phyloP scores from a whole-genome alignment of 164 flowering plant genomes.

The Euptelea pleiosperma region DNA sequence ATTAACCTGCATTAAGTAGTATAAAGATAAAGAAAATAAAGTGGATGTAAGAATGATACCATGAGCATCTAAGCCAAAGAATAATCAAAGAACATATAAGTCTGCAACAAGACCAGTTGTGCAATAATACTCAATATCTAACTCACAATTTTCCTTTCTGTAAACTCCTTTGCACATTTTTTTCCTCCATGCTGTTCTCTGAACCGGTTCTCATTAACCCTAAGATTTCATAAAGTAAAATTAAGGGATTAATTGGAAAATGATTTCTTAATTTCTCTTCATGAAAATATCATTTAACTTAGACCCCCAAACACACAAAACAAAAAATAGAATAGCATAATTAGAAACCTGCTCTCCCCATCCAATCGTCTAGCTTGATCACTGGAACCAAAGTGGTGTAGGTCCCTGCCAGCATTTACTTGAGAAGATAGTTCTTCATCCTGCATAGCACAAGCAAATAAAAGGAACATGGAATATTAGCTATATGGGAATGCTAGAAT shows the following conservation, averaged over 20 bases:
- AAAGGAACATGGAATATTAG: slow-evolving; percentile 4
- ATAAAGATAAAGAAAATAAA: neutral
- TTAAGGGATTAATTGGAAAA: neutral
- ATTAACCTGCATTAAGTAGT: slow-evolving; percentile 30
- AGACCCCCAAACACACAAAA: too few relatives aligned
- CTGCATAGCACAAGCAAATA: slow-evolving; percentile 32
- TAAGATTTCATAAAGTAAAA: slow-evolving; percentile 18
- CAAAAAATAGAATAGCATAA: neutral
- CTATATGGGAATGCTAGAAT: neutral
- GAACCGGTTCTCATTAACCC: slow-evolving; percentile 38
- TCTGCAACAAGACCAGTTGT: neutral
- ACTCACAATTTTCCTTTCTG: slow-evolving; percentile 48
- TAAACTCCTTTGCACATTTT: slow-evolving; percentile 25
- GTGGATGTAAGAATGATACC: slow-evolving; percentile 7
- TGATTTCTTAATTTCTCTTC: neutral
- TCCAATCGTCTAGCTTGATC: slow-evolving; percentile 37
- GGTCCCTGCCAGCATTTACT: slow-evolving; percentile 23
- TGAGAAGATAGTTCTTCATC: slow-evolving; percentile 45
- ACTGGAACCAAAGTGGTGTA: slow-evolving; percentile 29
- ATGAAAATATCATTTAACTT: neutral
- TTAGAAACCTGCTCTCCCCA: slow-evolving; percentile 45
- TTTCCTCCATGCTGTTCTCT: slow-evolving; percentile 34
- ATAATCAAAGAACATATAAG: slow-evolving; percentile 5
- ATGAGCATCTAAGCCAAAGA: too few relatives aligned
- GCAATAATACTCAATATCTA: slow-evolving; percentile 1